Conservation (phyloP, 1,284 basidiomycete genomes). For the Ceraceosorus guamensis region DNA sequence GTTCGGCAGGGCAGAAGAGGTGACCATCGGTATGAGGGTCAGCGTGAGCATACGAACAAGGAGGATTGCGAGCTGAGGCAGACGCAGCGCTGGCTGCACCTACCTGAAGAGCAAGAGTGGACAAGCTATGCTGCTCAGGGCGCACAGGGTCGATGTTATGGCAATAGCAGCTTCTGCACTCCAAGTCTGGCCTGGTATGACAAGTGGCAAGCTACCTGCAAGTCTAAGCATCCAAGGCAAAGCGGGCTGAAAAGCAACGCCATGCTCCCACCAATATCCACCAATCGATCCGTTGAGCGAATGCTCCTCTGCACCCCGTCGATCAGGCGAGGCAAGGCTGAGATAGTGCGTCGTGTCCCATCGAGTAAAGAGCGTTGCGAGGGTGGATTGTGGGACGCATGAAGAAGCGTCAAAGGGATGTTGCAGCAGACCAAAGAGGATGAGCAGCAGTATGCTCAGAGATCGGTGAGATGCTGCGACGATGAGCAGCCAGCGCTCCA, state of each 20-base stretch:
- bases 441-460: neutral
- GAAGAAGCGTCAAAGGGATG: neutral
- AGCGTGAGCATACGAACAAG: too few relatives aligned
- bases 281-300: neutral
- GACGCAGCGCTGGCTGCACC: conserved; percentile 16
- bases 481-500: neutral
- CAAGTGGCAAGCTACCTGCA: neutral
- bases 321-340: neutral
- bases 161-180: neutral
- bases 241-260: neutral
- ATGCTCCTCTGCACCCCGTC: too few relatives aligned
- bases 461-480: neutral
- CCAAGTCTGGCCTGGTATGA: neutral
- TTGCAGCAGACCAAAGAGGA: neutral
- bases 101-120: conserved; percentile 59
- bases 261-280: neutral
- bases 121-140: neutral
- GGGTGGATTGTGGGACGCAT: neutral
- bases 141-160: neutral
- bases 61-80: too few relatives aligned
- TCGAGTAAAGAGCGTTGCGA: neutral
- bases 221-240: neutral
- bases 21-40: neutral
- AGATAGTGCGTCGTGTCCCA: neutral
- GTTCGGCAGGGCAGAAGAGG: too few relatives aligned